These are phyloP conservation scores for Pleurostoma richardsiae DNA, from an alignment of 2,329 filamentous ascomycete species.

Conservation along the genomic window DNA sequence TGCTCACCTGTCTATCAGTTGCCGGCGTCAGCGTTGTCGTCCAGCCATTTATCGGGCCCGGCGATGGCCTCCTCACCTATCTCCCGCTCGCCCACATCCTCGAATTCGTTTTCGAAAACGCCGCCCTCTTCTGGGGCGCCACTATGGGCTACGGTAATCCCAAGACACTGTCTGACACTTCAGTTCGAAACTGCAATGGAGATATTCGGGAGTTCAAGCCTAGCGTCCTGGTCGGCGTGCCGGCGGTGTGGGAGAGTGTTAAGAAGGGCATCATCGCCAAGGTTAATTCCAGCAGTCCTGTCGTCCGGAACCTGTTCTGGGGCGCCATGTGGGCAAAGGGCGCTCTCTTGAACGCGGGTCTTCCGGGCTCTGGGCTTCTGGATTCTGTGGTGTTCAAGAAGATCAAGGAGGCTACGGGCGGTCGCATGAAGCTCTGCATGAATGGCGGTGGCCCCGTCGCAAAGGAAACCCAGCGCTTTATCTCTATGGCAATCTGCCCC, in stretches of 20 bases:
- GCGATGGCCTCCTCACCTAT: slow-evolving; percentile 76
- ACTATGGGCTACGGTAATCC: slow-evolving; percentile 88
- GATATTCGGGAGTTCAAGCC: slow-evolving; percentile 84
- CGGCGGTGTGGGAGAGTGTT: slow-evolving; percentile 84
- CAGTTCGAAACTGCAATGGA: slow-evolving; percentile 79
- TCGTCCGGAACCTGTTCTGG: slow-evolving; percentile 74
- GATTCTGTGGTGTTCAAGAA: slow-evolving; percentile 86
- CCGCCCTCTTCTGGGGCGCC: slow-evolving; percentile 77
- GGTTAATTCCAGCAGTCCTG: slow-evolving; percentile 61
- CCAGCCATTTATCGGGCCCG: slow-evolving; percentile 69
- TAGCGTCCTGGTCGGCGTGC: slow-evolving; percentile 79
- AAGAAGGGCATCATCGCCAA: slow-evolving; percentile 85
- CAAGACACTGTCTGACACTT: slow-evolving; percentile 76
- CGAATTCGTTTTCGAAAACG: slow-evolving; percentile 86
- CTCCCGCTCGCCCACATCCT: slow-evolving; percentile 84
- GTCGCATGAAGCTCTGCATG: slow-evolving; percentile 73
- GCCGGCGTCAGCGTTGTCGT: slow-evolving; percentile 75
- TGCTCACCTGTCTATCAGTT: slow-evolving; percentile 36
- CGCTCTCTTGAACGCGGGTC: slow-evolving; percentile 43
- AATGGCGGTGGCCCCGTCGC: slow-evolving; percentile 82
- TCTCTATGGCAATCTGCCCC: slow-evolving; percentile 81
- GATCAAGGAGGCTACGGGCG: slow-evolving; percentile 84
- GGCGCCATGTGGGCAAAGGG: slow-evolving; percentile 49
- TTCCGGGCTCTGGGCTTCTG: slow-evolving; percentile 63
- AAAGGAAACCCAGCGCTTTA: slow-evolving; percentile 80